phyloP scores from a whole-genome alignment of 2,329 filamentous ascomycete genomes.

The Aspergillus texensis region DNA sequence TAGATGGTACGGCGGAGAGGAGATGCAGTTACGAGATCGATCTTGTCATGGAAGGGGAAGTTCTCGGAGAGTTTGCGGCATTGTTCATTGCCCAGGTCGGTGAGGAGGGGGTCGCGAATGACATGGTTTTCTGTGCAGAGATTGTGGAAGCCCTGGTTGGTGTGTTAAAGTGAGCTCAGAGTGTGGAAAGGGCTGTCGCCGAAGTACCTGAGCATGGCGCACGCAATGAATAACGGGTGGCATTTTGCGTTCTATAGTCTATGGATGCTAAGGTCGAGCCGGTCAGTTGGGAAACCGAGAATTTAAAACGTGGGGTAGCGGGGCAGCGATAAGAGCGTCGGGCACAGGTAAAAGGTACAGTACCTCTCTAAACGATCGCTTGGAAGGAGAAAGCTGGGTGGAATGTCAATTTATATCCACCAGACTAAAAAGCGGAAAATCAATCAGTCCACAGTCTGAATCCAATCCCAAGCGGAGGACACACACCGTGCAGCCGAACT shows the following conservation, averaged over 20 bases:
- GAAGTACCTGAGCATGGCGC: conserved; percentile 49
- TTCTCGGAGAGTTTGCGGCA: conserved; percentile 63
- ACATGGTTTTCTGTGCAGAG: conserved; percentile 68
- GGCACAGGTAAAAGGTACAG: not conserved
- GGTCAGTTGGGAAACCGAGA: not conserved
- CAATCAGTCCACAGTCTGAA: not conserved
- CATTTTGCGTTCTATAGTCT: conserved; percentile 31
- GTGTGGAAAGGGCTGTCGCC: not conserved
- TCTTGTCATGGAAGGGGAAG: conserved; percentile 67
- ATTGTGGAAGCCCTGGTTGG: conserved; percentile 75
- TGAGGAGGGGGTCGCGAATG: conserved; percentile 78
- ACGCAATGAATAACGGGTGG: conserved; percentile 48
- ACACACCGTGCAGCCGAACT: conserved; percentile 15
- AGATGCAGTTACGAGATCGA: conserved; percentile 75
- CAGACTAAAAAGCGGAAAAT: not conserved
- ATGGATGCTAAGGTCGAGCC: not conserved
- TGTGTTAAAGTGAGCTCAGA: not conserved
- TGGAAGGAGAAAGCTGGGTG: not conserved
- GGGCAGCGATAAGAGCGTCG: conserved; percentile 9
- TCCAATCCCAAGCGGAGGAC: conserved; percentile 2
- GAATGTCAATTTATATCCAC: conserved; percentile 4
- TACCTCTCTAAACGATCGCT: conserved; percentile 7
- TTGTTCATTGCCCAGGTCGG: conserved; percentile 73
- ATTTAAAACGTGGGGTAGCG: conserved; percentile 26
- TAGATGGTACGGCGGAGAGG: conserved; percentile 80